Percentiles rank a stretch among this genome's conserved stretches.
These are phyloP conservation scores for Talinum fruticosum DNA, from an alignment of 148 eudicot genomes.

Conservation along the genomic window DNA sequence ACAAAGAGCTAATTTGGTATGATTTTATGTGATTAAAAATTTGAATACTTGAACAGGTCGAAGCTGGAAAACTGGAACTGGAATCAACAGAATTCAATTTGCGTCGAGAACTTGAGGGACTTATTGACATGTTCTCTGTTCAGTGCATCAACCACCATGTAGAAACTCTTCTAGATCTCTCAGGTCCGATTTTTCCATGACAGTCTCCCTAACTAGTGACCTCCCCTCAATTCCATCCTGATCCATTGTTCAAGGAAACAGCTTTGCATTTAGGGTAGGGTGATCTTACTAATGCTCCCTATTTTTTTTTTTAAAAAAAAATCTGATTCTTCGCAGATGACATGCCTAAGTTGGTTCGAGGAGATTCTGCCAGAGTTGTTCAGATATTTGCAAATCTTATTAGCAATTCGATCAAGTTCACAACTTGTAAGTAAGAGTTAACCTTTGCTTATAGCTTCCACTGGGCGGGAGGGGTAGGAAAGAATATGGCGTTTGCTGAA, in stretches of 20 bases:
- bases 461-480: no score
- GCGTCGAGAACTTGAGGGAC: constrained; percentile 95
- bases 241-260: background rate
- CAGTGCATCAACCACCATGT: constrained; percentile 90
- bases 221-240: no score
- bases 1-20: background rate
- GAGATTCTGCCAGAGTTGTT: constrained; percentile 91
- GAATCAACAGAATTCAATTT: constrained; percentile 88
- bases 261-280: background rate
- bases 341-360: constrained; percentile 81
- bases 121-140: constrained; percentile 93
- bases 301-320: background rate
- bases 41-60: constrained; percentile 53
- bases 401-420: constrained; percentile 94
- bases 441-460: background rate
- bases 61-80: constrained; percentile 87
- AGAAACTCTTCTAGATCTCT: constrained; percentile 82
- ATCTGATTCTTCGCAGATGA: constrained; percentile 55
- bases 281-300: background rate
- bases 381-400: constrained; percentile 95
- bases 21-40: background rate
- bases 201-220: background rate
- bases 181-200: constrained; percentile 41
- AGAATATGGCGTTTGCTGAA: no score
- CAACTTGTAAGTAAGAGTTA: constrained; percentile 55